phyloP scores from a whole-genome alignment of 164 flowering plant species.

The Chloranthus sessilifolius region DNA sequence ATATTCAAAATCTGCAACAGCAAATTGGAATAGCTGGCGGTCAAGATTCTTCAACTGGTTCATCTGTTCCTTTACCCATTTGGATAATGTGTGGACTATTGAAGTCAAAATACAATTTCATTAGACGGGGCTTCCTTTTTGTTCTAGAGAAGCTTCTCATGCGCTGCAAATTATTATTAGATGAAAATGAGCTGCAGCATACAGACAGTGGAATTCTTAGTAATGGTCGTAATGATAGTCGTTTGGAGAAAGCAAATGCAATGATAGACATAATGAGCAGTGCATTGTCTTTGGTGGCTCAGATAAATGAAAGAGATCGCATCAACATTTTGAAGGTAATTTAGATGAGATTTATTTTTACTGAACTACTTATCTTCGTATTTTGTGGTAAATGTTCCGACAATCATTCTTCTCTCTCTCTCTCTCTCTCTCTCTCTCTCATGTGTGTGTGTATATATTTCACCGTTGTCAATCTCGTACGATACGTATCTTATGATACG shows the following conservation, averaged over 20 bases:
- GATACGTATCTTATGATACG: no score
- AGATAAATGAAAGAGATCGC: conserved; percentile 87
- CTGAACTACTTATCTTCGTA: no score
- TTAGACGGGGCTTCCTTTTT: conserved; percentile 90
- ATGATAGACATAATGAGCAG: conserved; percentile 88
- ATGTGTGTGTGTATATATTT: no score
- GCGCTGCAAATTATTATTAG: conserved; percentile 75
- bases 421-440: no score
- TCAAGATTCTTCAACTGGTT: conserved; percentile 48
- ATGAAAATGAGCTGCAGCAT: conserved; percentile 61
- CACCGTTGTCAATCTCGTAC: no score
- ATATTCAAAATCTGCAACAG: conserved; percentile 54
- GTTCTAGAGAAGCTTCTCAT: conserved; percentile 87
- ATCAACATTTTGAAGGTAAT: conserved; percentile 90
- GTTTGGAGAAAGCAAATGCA: conserved; percentile 88
- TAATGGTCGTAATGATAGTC: conserved; percentile 24
- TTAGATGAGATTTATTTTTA: not conserved
- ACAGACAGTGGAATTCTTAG: conserved; percentile 20
- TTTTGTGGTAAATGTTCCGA: no score
- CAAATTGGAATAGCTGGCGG: conserved; percentile 55
- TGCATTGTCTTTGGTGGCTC: conserved; percentile 71
- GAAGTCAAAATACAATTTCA: conserved; percentile 65
- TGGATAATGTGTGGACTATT: conserved; percentile 89
- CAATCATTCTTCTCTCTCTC: no score
- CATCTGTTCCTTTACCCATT: conserved; percentile 62